Evolutionary conservation across 805 yeast species (phyloP).

Genomic region (Aciculoconidium aculeatum): DNA sequence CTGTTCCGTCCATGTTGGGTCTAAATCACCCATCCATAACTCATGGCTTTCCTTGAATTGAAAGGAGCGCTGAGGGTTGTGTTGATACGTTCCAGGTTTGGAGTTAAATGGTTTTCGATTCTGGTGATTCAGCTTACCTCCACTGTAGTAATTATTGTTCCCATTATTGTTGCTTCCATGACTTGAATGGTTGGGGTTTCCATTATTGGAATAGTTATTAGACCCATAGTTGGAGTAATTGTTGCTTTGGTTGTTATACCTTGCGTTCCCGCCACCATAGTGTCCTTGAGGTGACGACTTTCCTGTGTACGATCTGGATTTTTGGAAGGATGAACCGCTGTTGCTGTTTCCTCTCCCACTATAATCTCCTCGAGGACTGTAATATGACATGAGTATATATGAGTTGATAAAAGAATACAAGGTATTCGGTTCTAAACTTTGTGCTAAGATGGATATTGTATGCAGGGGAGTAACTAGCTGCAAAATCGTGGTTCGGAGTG

Average conservation of each 20-base stretch:
- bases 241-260: conserved; percentile 1
- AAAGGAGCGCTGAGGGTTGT: not conserved
- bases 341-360: conserved; percentile 6
- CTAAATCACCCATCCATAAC: conserved; percentile 89
- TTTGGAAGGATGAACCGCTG: conserved; percentile 3
- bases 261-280: not conserved
- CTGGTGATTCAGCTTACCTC: no score
- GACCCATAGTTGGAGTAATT: not conserved
- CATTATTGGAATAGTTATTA: conserved; percentile 1
- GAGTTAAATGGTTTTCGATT: no score
- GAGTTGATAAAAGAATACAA: no score
- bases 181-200: not conserved
- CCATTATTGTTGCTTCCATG: conserved; percentile 1
- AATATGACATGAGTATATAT: conserved; percentile 4
- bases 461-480: no score
- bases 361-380: no score
- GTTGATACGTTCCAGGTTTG: no score
- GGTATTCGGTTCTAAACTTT: no score
- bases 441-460: no score
- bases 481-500: no score
- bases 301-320: no score
- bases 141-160: not conserved
- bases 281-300: not conserved
- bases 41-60: conserved; percentile 13
- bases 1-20: conserved; percentile 75